These are phyloP conservation scores for Mycosphaerella sp. DNA, from an alignment of 2,329 filamentous ascomycete genomes.

Conservation along the genomic window DNA sequence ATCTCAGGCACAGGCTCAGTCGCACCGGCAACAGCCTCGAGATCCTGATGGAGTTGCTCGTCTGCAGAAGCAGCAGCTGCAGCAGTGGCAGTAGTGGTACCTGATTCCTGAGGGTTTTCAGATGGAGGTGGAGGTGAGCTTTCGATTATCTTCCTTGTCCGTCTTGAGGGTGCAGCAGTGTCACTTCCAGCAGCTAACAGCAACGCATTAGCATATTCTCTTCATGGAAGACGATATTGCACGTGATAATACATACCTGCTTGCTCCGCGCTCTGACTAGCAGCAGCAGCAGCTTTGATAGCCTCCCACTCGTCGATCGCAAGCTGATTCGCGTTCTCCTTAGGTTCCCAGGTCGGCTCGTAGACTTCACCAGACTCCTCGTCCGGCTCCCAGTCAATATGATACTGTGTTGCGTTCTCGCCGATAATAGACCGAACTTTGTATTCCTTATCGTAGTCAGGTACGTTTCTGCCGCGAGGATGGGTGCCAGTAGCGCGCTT, in stretches of 20 bases:
- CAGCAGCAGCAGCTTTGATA: slow-evolving; percentile 19
- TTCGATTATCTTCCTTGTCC: slow-evolving; percentile 14
- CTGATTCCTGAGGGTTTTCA: no score
- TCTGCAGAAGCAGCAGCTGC: not conserved
- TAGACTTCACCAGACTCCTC: slow-evolving; percentile 45
- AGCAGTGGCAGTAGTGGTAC: not conserved
- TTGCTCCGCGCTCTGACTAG: not conserved
- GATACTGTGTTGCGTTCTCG: slow-evolving; percentile 39
- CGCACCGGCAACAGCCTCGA: not conserved
- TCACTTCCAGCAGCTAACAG: not conserved
- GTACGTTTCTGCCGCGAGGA: slow-evolving; percentile 24
- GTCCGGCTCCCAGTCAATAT: slow-evolving; percentile 53
- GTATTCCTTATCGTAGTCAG: slow-evolving; percentile 26
- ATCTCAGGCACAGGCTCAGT: slow-evolving; percentile 21
- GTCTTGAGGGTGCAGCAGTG: not conserved
- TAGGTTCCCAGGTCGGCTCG: slow-evolving; percentile 48
- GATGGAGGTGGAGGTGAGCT: slow-evolving; percentile 18
- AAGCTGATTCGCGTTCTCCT: slow-evolving; percentile 32
- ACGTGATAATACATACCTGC: not conserved
- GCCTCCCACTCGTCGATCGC: slow-evolving; percentile 35
- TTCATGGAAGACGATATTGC: not conserved
- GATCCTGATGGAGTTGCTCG: not conserved
- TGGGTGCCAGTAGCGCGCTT: slow-evolving; percentile 14
- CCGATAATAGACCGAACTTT: slow-evolving; percentile 30
- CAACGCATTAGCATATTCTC: not conserved